Base-by-base conservation (phyloP, 371 early-diverging fungal species). In the Mucor lusitanicus region DNA sequence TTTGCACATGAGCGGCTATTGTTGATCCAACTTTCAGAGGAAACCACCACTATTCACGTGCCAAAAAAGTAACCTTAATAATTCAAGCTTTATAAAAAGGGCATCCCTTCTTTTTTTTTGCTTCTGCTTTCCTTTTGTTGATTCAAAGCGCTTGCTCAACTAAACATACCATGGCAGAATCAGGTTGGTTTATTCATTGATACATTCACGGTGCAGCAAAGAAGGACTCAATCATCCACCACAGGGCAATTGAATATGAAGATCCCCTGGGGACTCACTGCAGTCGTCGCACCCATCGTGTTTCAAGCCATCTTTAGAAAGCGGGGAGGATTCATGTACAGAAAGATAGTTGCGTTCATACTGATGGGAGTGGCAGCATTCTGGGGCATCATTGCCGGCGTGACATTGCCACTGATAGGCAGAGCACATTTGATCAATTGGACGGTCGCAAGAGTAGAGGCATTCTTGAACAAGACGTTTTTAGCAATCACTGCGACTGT, bases 401-500 rank as follows among this genome's bases (percentile, higher is more conserved):
- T 87, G 17, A 65, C 79, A 11, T 55, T 88, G 39, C 82, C 85
- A 37, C 56, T 84, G 17, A 21, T 80, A 53, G 84, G 86, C 39
- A 74, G 81, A 63, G 79, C 80, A 7, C 82, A 83, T 17, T 72
- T 81, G 42, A 87, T 86, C 77, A 90, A 90, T 80, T 90, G 77
- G 78, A 54, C 84, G 2, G 90, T 90, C 0, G 85, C 85, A 0
- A 80, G 87, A 58, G 60, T 83, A 9, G 88, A 87, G 65, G 75
- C 79, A 61, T 68, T 74, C 64, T 53, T 86, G 1, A 79, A 78
- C 23, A 77, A 85, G 0, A 64, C 69, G 35, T 69, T 89, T 30
- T 80, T 88, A 55, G 92, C 90, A 6, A 70, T 94, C 62, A 64
- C 73, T 0, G 85, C 86, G 44, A 85, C 76, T 44, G 79, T 94